phyloP scores from a whole-genome alignment of 345 rosid genomes.

The Gossypium rotundifolium region DNA sequence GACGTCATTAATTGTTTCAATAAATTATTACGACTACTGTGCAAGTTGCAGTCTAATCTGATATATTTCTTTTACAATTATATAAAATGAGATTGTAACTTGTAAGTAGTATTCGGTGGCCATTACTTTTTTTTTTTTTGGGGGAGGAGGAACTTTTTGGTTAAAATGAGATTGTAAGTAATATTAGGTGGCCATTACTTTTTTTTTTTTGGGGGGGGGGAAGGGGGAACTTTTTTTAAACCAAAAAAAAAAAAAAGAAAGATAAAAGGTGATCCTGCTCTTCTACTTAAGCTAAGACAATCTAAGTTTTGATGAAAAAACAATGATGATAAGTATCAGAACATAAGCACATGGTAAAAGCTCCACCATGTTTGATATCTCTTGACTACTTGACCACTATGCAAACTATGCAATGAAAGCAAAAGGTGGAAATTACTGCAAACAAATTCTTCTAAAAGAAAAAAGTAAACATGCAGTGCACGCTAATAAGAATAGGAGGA shows the following conservation, averaged over 20 bases:
- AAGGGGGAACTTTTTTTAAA: neutral
- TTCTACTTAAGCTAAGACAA: neutral
- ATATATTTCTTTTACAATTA: neutral
- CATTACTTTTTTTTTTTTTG: neutral
- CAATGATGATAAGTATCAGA: neutral
- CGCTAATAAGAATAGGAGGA: neutral
- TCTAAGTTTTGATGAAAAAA: neutral
- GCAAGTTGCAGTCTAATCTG: neutral
- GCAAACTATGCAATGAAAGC: neutral
- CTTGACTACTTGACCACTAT: neutral
- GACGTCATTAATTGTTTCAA: neutral
- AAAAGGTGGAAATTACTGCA: too few species aligned
- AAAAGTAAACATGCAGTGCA: too few species aligned
- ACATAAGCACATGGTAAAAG: neutral
- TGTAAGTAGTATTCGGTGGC: neutral
- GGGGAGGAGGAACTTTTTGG: accelerated
- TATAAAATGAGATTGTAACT: neutral
- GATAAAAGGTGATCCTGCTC: neutral
- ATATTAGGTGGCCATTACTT: neutral
- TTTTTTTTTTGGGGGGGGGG: neutral
- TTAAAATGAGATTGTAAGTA: neutral
- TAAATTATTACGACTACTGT: neutral
- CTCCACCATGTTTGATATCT: neutral
- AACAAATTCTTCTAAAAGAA: too few species aligned
- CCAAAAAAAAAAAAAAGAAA: neutral